Evolutionary conservation across 2,329 filamentous ascomycete species (phyloP).

Genomic region (Fusarium beomiforme): DNA sequence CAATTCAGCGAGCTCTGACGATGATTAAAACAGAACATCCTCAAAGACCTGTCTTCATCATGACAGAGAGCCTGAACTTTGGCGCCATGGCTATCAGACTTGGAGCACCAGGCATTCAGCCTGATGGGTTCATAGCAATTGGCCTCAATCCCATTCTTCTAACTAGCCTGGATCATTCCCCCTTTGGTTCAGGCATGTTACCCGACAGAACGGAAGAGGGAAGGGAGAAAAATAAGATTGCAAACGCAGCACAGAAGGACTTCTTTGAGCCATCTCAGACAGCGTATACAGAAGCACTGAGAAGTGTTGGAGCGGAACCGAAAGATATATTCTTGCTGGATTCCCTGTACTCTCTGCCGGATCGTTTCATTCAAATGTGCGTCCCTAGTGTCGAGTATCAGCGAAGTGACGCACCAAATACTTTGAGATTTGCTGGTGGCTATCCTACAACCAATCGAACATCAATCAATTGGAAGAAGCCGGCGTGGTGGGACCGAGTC

Average conservation of each 20-base stretch:
- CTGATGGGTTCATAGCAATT: not conserved
- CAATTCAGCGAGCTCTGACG: not conserved
- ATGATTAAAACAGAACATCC: not conserved
- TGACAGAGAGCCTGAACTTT: constrained; percentile 2
- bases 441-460: not conserved
- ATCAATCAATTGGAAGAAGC: not conserved
- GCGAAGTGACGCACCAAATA: not conserved
- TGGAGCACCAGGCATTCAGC: not conserved
- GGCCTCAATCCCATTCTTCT: not conserved
- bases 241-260: not conserved
- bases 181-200: not conserved
- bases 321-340: not conserved
- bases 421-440: not conserved
- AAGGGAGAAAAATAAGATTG: not conserved
- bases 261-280: not conserved
- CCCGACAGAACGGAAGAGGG: not conserved
- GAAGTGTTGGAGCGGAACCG: not conserved
- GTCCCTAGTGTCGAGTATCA: not conserved
- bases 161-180: not conserved
- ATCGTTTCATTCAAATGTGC: not conserved
- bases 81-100: not conserved
- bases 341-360: not conserved
- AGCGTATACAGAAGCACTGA: not conserved
- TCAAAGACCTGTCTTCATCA: not conserved
- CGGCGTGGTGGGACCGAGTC: not conserved